A percentile compares a stretch with the other conserved stretches of the same genome.
These are phyloP conservation scores for Mediolabrus comicus DNA, from an alignment of 108 stramenopile genomes.

Conservation along the genomic window DNA sequence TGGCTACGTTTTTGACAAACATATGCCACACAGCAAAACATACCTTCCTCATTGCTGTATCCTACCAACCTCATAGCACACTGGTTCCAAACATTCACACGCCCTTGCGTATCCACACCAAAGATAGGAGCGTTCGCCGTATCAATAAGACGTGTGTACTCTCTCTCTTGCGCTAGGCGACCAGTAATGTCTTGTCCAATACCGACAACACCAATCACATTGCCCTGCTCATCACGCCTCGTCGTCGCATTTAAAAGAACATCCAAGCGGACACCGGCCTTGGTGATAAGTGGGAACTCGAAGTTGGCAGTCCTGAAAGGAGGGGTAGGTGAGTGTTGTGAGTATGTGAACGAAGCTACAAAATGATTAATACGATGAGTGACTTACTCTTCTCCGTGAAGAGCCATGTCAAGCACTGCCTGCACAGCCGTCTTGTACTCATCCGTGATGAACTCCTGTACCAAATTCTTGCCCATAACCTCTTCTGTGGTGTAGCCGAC, in stretches of 20 bases:
- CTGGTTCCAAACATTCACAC: slow-evolving; percentile 63
- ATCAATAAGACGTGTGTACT: slow-evolving; percentile 71
- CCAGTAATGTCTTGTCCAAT: slow-evolving; percentile 77
- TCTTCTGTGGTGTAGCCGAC: slow-evolving; percentile 28
- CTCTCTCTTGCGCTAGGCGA: slow-evolving; percentile 49
- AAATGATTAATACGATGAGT: slow-evolving; percentile 10
- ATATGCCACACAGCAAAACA: too few relatives aligned
- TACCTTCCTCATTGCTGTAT: slow-evolving; percentile 62
- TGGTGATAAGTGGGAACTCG: slow-evolving; percentile 52
- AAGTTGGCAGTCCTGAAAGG: slow-evolving; percentile 56
- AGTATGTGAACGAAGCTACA: not conserved
- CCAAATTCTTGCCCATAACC: slow-evolving; percentile 31
- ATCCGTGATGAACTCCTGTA: slow-evolving; percentile 35
- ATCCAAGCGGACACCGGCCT: slow-evolving; percentile 32
- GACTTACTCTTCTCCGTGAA: slow-evolving; percentile 36
- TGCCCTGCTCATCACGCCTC: slow-evolving; percentile 48
- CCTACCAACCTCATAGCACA: slow-evolving; percentile 70
- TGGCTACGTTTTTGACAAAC: too few relatives aligned
- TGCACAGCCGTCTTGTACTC: slow-evolving; percentile 32
- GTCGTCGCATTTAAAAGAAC: slow-evolving; percentile 60
- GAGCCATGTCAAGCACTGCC: too few relatives aligned
- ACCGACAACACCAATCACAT: slow-evolving; percentile 62
- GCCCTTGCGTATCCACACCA: slow-evolving; percentile 71
- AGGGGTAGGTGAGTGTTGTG: slow-evolving; percentile 22
- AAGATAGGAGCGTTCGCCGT: slow-evolving; percentile 84